Evolutionary conservation across 176 grass and related monocot species (phyloP), one percentile per base, ranked within the genome.

Genomic region (Pontederia paniculata): DNA sequence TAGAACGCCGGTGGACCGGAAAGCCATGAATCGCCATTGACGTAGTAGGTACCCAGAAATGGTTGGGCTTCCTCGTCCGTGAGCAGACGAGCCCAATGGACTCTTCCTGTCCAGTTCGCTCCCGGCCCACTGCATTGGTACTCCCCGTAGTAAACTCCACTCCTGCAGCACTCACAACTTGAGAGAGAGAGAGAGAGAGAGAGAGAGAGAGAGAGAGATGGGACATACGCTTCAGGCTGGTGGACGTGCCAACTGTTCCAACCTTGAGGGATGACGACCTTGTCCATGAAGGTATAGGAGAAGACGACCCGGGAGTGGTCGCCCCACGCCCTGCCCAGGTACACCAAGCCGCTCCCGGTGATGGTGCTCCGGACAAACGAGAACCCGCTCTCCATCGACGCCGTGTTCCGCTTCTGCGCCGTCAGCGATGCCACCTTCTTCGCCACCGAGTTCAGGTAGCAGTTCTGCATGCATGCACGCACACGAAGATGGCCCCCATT

Each of bases 261-360:
- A 0, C 83, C 83, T 1, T 81, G 45, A 0, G 83, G 74, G 10
- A 86, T 75, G 28, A 86, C 83, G 65, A 81, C 74, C 74, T 86
- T 80, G 50, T 67, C 62, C 83, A 86, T 86, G 50, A 74, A 43
- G 0, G 83, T 78, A 70, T 13, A 81, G 4, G 74, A 2, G 47
- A 81, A 86, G 1, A 81, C 41, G 14, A 86, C 83, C 23, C 83
- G 2, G 0, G 78, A 81, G n/a, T 78, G 73, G 56, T 86, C 74
- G 9, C 83, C 83, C 78, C 78, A 86, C 0, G 83, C 74, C 4
- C 83, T 21, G 0, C 83, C 78, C 0, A 86, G 70, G 59, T 81
- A 81, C 17, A 84, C 74, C 67, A 71, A 55, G 0, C 81, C 81
- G 22, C 42, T 21, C 0, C 81, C 76, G 0, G 16, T 28, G 60